Evolutionary conservation across 2,329 filamentous ascomycete genomes (phyloP), one percentile per base, ranked within the genome.

Genomic region (Tympanopsis confertula): DNA sequence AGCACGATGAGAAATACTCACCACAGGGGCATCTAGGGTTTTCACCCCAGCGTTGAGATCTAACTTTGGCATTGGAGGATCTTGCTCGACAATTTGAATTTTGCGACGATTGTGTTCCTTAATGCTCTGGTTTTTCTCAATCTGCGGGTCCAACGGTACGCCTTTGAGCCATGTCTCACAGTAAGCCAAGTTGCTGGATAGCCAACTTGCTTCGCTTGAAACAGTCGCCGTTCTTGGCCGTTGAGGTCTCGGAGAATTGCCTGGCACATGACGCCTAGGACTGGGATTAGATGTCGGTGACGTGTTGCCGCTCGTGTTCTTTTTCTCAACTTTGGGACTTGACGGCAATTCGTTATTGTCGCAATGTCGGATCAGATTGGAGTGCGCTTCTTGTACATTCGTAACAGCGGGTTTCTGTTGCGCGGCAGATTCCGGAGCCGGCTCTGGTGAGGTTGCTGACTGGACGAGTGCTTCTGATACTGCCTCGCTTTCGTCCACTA

Each of bases 181-280:
- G 37, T 59, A 56, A 3, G 54, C 55, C 19, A 59, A 46, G 20
- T 53, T 56, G 38, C 48, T 55, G 1, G 56, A 53, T 14, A 54
- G 47, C 56, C 56, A 59, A 42, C 56, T 58, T 5, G 53, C 50
- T 39, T 55, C 53, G 36, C 55, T 59, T 4, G 56, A 59, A 13
- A 54, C 49, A 5, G 56, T 59, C 5, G 42, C 50, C 5, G 54
- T 52, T 36, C 56, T 50, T 12, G 49, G 48, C 30, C 56, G 45
- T 40, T 54, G 42, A 14, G 15, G 7, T 33, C 12, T n/a, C n/a
- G n/a, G n/a, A n/a, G n/a, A n/a, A n/a, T n/a, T n/a, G n/a, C n/a
- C n/a, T n/a, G n/a, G n/a, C n/a, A n/a, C n/a, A n/a, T n/a, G n/a
- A n/a, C n/a, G n/a, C n/a, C n/a, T n/a, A n/a, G n/a, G n/a, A n/a